Conservation (phyloP, 2,329 filamentous ascomycete genomes). For the Saccharata proteae region DNA sequence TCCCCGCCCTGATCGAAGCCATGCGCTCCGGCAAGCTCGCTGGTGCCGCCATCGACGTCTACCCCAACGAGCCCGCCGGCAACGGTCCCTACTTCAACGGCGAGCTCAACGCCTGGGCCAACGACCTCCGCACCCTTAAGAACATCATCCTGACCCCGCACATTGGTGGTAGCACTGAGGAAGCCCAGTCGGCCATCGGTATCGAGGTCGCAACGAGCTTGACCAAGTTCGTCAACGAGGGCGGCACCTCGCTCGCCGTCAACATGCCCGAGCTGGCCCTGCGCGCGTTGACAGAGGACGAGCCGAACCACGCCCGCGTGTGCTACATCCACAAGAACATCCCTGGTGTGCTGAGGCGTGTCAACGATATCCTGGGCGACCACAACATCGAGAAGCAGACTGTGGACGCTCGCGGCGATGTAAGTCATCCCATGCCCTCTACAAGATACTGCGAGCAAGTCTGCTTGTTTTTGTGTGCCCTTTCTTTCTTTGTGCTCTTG, state of each 20-base stretch:
- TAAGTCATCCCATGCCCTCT: slow-evolving; percentile 31
- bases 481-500: background rate
- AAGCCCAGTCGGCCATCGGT: slow-evolving; percentile 92
- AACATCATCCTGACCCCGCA: slow-evolving; percentile 95
- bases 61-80: slow-evolving; percentile 81
- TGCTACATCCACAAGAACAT: slow-evolving; percentile 97
- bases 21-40: slow-evolving; percentile 79
- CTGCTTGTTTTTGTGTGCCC: background rate
- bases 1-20: slow-evolving; percentile 78
- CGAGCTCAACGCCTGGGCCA: slow-evolving; percentile 69
- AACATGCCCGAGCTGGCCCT: slow-evolving; percentile 94
- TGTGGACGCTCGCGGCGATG: slow-evolving; percentile 85
- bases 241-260: slow-evolving; percentile 79
- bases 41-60: slow-evolving; percentile 92
- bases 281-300: slow-evolving; percentile 78
- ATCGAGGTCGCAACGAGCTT: slow-evolving; percentile 82
- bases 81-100: slow-evolving; percentile 94
- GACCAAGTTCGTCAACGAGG: slow-evolving; percentile 91
- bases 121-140: slow-evolving; percentile 71
- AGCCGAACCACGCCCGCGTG: slow-evolving; percentile 79
- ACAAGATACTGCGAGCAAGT: slow-evolving; percentile 2
- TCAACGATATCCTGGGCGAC: slow-evolving; percentile 87
- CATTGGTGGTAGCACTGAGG: slow-evolving; percentile 94
- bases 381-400: slow-evolving; percentile 99
- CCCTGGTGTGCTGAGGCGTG: slow-evolving; percentile 84